Base-by-base conservation (phyloP, 441 rosid genomes). In the Jatropha podagrica region DNA sequence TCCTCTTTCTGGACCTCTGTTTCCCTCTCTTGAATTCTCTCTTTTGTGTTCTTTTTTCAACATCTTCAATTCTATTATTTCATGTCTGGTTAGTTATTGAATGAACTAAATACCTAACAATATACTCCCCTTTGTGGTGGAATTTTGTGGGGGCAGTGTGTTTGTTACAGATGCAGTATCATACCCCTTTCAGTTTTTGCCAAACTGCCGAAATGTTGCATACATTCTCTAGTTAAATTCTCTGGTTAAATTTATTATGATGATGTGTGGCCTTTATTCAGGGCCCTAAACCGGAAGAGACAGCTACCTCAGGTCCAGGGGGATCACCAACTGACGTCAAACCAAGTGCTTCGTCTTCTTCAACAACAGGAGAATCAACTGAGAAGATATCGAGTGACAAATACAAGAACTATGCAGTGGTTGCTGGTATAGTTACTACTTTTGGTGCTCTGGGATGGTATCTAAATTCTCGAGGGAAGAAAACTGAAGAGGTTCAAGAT, bases 401-500 rank as follows among this genome's bases (percentile, higher is more conserved):
- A 76, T 37, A 84, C 88, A 77, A 89, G 52, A 96, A 94, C 83
- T 92, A 94, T 70, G 98, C 96, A 1, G 97, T 94, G 27, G 48
- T 90, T 27, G 98, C 97, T 0, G 97, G 97, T 48, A 78, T 83
- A 12, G 64, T 90, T 69, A 85, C 99, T 4, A 71, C 66, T 17
- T 27, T 86, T 15, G 96, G 89, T 77, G 92, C 94, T 37, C 66
- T 92, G 46, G 98, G 99, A 68, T 94, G 98, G 99, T 96, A 94
- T 82, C 81, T 96, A 74, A 88, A 87, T 74, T 88, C 91, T 65
- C 84, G 87, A 42, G 83, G 82, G 52, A 91, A 93, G 94, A 92
- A 92, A 81, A 65, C 86, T 44, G 88, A 79, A 76, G 86, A 93
- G 77, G 86, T 75, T 71, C 86, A 84, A 61, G 97, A 91, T 72